phyloP scores from a whole-genome alignment of 257 asterid genomes.

The Mitragyna speciosa region DNA sequence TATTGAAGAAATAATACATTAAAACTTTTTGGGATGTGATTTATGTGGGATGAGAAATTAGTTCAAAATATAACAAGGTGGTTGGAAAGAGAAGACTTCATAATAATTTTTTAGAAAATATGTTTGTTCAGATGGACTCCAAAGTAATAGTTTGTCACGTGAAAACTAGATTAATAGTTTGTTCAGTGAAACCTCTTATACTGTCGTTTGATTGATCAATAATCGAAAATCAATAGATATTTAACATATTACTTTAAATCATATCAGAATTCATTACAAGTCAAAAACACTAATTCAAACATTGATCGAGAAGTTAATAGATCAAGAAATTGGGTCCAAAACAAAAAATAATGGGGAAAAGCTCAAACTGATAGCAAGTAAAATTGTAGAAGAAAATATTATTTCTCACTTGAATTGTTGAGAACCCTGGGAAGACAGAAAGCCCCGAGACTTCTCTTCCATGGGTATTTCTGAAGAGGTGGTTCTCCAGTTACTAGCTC shows the following conservation, averaged over 20 bases:
- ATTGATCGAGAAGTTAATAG: not conserved
- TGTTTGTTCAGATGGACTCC: too few species aligned
- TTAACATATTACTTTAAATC: not conserved
- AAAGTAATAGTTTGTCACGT: too few species aligned
- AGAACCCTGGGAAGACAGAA: slow-evolving; percentile 19
- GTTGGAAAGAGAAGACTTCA: too few species aligned
- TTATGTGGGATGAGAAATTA: too few species aligned
- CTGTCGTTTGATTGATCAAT: not conserved
- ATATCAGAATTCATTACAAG: too few species aligned
- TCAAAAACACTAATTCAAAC: not conserved
- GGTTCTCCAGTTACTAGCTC: slow-evolving; percentile 21
- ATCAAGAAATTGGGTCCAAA: not conserved
- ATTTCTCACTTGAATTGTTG: slow-evolving; percentile 21
- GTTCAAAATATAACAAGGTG: too few species aligned
- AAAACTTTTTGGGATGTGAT: too few species aligned
- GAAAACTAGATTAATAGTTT: too few species aligned
- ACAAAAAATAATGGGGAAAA: not conserved
- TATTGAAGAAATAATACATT: too few species aligned
- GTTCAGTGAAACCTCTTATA: too few species aligned
- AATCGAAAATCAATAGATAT: not conserved
- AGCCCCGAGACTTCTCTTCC: slow-evolving; percentile 18
- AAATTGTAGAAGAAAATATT: not conserved
- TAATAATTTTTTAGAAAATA: too few species aligned
- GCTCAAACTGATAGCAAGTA: not conserved
- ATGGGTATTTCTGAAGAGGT: not conserved